Evolutionary conservation across 2,329 filamentous ascomycete genomes (phyloP), one percentile per base, ranked within the genome.

Genomic region (Sclerotinia borealis): DNA sequence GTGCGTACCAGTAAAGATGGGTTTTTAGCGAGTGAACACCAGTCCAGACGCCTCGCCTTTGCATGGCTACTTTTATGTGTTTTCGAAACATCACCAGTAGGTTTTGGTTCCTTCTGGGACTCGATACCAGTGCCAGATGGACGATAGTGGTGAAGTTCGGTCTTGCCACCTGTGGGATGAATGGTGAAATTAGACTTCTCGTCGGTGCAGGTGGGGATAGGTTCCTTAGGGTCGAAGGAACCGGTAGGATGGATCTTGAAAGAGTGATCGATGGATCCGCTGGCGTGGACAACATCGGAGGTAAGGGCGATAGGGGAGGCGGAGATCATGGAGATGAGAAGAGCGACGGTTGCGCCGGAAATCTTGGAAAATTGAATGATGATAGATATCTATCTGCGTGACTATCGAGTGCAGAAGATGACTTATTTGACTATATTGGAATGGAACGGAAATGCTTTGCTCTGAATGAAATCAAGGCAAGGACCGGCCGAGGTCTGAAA

Each of bases 351-450:
- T 39, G 45, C 58, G 11, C 45, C 8, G 25, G 34, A 60, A n/a
- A 51, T 60, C 25, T 52, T 60, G 25, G 58, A 29, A 34, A 51
- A 60, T n/a, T 60, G 45, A 45, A 60, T 60, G 13, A 17, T 51
- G 34, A 41, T 31, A 22, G 37, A 43, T 43, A 27, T 31, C 11
- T 43, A 31, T 22, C 15, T 22, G 36, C 11, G 27, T 17, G 22
- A 22, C 1, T 22, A 6, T 43, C 9, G 27, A 37, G 17, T 9
- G 15, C 5, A 4, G 11, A 31, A 31, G 1, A 22, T 17, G 11
- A 34, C 1, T 3, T 27, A 3, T 11, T 55, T 34, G 19, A n/a
- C n/a, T n/a, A n/a, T n/a, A n/a, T 22, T 29, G 36, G 10, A n/a
- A 31, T 55, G 19, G 19, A 31, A 22, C 2, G 17, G 6, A 27